phyloP scores from a whole-genome alignment of 768 basidiomycete species.

The Psilocybe azurescens region DNA sequence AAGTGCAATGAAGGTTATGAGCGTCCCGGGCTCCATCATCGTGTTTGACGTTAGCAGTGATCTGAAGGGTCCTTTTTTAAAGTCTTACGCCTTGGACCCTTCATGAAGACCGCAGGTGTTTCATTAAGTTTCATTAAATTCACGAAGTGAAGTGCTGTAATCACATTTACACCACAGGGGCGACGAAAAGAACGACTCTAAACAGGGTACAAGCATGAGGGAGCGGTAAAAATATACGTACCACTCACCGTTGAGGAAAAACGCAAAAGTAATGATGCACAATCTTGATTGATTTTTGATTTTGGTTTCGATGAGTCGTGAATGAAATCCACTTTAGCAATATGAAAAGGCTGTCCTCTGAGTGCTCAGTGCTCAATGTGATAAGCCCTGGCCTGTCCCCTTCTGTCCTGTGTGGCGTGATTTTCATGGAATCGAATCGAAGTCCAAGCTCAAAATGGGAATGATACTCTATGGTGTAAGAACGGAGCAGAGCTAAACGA shows the following conservation, averaged over 20 bases:
- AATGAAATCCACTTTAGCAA: background rate
- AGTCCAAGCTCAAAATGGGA: conserved; percentile 16
- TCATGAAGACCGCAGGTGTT: conserved; percentile 1
- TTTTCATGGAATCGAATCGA: background rate
- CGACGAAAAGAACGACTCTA: no score
- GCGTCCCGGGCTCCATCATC: no score
- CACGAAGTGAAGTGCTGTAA: no score
- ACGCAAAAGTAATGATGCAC: no score
- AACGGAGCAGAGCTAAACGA: background rate
- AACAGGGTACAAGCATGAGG: background rate
- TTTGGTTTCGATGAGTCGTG: no score
- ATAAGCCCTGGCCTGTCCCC: background rate
- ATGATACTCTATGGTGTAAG: conserved; percentile 15
- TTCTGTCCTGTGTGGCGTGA: no score
- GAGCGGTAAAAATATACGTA: no score
- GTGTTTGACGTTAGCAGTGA: background rate
- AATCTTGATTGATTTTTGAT: no score
- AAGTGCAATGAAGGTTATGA: background rate
- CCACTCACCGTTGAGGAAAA: no score
- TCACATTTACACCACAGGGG: no score
- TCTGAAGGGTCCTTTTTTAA: background rate
- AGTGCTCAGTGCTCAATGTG: background rate
- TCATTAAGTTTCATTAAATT: background rate
- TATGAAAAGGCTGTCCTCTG: conserved; percentile 6
- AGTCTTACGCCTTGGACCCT: background rate